These are phyloP conservation scores for Corynascus novoguineensis DNA, from an alignment of 495 filamentous ascomycete genomes.

Conservation along the genomic window DNA sequence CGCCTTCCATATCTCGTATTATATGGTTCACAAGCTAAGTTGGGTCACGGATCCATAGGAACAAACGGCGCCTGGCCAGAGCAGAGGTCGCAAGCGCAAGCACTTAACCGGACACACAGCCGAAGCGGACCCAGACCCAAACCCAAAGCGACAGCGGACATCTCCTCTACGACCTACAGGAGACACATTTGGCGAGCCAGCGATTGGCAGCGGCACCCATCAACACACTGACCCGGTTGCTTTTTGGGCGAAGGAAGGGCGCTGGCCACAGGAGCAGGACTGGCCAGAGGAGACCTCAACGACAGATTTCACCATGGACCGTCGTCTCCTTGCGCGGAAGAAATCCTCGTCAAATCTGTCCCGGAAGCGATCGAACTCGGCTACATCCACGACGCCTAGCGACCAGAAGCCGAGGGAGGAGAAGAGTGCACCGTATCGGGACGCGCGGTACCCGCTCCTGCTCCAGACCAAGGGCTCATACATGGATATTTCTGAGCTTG, in stretches of 20 bases:
- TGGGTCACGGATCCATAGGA: slow-evolving; percentile 15
- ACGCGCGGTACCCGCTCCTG: no score
- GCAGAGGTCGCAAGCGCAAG: slow-evolving; percentile 18
- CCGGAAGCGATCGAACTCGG: no score
- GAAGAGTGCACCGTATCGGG: no score
- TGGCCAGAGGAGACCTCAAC: slow-evolving; percentile 12
- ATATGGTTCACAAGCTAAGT: slow-evolving; percentile 16
- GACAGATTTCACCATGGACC: slow-evolving; percentile 5
- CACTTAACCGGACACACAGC: slow-evolving; percentile 10
- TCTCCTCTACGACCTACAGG: slow-evolving; percentile 3
- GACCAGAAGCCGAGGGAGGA: no score
- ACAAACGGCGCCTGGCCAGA: slow-evolving; percentile 15
- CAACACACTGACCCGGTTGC: slow-evolving; percentile 11
- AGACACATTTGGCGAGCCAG: slow-evolving; percentile 8
- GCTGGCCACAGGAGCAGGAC: slow-evolving; percentile 13
- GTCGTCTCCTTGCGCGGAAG: no score
- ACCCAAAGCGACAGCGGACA: slow-evolving; percentile 10
- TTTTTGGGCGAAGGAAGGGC: slow-evolving; percentile 14
- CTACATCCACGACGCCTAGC: no score
- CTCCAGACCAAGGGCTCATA: no score
- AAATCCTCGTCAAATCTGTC: no score
- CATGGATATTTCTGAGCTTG: no score
- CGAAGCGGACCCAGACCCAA: slow-evolving; percentile 9
- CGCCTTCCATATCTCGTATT: slow-evolving; percentile 10
- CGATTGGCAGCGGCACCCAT: slow-evolving; percentile 5